A percentile compares a stretch with the other conserved stretches of the same genome.
Evolutionary conservation across 2,329 filamentous ascomycete genomes (phyloP).

Genomic region (Talaromyces funiculosus): DNA sequence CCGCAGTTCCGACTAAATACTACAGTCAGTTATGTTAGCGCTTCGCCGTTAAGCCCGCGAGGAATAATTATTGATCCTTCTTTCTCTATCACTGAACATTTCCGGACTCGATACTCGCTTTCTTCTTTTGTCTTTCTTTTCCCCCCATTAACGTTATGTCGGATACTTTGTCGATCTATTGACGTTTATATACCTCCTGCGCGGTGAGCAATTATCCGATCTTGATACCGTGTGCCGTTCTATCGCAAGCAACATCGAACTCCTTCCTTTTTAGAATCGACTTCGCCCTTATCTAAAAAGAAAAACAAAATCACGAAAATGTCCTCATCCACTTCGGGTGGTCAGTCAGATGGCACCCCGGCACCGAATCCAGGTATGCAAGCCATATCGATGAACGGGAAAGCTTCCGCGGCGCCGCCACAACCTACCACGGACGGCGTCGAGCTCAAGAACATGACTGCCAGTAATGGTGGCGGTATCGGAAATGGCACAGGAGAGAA

Average conservation of each 20-base stretch:
- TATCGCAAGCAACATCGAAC: neutral
- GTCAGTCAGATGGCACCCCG: slow-evolving; percentile 14
- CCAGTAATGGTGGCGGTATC: slow-evolving; percentile 7
- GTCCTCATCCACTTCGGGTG: neutral
- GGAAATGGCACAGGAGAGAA: slow-evolving; percentile 17
- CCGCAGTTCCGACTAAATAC: neutral
- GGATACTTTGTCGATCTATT: neutral
- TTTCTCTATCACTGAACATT: neutral
- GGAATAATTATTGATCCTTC: neutral
- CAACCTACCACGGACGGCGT: slow-evolving; percentile 31
- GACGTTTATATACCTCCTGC: neutral
- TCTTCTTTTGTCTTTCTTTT: neutral
- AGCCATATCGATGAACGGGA: slow-evolving; percentile 19
- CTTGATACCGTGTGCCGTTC: neutral
- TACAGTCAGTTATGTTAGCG: neutral
- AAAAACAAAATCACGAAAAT: neutral
- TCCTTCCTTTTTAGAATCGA: neutral
- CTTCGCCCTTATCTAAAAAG: neutral
- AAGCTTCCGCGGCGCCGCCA: slow-evolving; percentile 28
- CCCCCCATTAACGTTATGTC: neutral
- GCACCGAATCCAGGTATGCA: slow-evolving; percentile 16
- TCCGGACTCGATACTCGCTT: neutral
- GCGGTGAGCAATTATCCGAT: neutral
- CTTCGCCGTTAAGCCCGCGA: neutral
- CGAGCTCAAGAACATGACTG: slow-evolving; percentile 35